These are phyloP conservation scores for Venturia asperata DNA, from an alignment of 2,329 filamentous ascomycete genomes.

Conservation along the genomic window DNA sequence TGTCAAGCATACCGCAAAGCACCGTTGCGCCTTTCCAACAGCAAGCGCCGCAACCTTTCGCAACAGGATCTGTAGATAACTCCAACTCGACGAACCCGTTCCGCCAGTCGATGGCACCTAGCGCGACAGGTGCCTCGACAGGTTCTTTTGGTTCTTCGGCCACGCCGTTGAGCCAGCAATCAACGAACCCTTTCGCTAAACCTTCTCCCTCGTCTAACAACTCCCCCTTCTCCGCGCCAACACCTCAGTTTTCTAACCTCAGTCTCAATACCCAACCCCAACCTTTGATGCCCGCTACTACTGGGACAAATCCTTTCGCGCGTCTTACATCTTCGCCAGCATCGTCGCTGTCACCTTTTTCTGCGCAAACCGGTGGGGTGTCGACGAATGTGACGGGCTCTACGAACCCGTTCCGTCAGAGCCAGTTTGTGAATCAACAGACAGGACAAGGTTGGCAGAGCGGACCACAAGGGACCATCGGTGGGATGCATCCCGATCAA, in stretches of 20 bases:
- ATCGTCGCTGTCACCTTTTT: constrained; percentile 22
- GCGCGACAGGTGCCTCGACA: constrained; percentile 29
- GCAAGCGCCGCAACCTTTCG: constrained; percentile 26
- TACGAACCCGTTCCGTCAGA: constrained; percentile 93
- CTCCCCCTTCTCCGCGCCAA: constrained; percentile 17
- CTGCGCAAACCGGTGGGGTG: constrained; percentile 38
- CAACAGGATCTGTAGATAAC: constrained; percentile 35
- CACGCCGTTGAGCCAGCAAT: constrained; percentile 50
- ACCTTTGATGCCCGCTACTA: constrained; percentile 51
- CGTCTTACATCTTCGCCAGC: constrained; percentile 41
- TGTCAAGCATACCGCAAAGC: constrained; percentile 45
- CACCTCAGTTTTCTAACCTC: constrained; percentile 14
- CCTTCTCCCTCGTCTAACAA: constrained; percentile 25
- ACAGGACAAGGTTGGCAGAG: constrained; percentile 87
- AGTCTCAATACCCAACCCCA: constrained; percentile 27
- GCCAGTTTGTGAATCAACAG: constrained; percentile 78
- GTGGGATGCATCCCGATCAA: constrained; percentile 63
- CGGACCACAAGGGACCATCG: constrained; percentile 67
- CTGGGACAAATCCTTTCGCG: constrained; percentile 66
- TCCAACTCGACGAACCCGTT: constrained; percentile 75
- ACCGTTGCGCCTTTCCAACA: constrained; percentile 41
- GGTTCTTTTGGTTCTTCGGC: constrained; percentile 39
- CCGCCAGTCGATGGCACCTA: constrained; percentile 72
- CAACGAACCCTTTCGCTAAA: constrained; percentile 84
- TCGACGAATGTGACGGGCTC: constrained; percentile 74